A percentile compares a stretch with the other conserved stretches of the same genome.
phyloP scores from a whole-genome alignment of 306 rosid species.

The Medicago truncatula region MtrunA17r5.0-ANR NC_053049.1:15896001-15896500 shows the following conservation, averaged over 20 bases:
- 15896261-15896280: slow-evolving; percentile 13
- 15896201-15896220: not conserved
- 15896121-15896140: slow-evolving; percentile 23
- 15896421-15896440: slow-evolving; percentile 13
- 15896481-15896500: slow-evolving; percentile 31
- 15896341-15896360: not conserved
- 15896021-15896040: slow-evolving; percentile 29
- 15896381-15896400: slow-evolving; percentile 13
- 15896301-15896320: slow-evolving; percentile 21
- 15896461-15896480: not conserved
- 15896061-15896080: slow-evolving; percentile 33
- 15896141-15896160: slow-evolving; percentile 17
- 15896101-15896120: slow-evolving; percentile 15
- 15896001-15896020: slow-evolving; percentile 24
- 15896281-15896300: slow-evolving; percentile 20
- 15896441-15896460: slow-evolving; percentile 24
- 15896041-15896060: not conserved
- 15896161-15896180: slow-evolving; percentile 17
- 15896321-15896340: not conserved
- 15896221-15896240: not conserved
- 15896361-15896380: slow-evolving; percentile 19
- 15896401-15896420: not conserved
- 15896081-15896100: slow-evolving; percentile 5
- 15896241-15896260: not conserved
- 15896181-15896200: not conserved